Evolutionary conservation across 1,284 basidiomycete species (phyloP).

Genomic region (Rhizoctonia solani): DNA sequence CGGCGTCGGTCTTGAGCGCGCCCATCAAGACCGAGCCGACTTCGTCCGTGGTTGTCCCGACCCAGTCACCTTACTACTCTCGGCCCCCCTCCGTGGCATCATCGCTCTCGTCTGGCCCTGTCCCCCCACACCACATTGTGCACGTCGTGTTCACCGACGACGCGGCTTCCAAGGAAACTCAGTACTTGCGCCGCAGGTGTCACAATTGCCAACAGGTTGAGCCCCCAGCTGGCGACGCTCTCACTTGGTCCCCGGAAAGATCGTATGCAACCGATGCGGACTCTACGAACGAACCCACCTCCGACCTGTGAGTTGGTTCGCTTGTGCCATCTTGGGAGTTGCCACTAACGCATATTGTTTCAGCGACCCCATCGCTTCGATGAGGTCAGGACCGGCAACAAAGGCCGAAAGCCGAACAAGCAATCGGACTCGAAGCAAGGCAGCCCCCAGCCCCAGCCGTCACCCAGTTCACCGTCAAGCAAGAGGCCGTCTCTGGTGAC

Average conservation of each 20-base stretch:
- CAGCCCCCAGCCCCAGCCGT: constrained; percentile 12
- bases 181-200: constrained; percentile 79
- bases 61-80: constrained; percentile 32
- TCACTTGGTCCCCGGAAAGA: constrained; percentile 83
- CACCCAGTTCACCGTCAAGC: constrained; percentile 33
- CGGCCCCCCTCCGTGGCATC: constrained; percentile 30
- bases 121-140: constrained; percentile 53
- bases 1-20: too few relatives aligned
- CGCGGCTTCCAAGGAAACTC: constrained; percentile 82
- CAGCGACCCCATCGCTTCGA: constrained; percentile 76
- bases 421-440: constrained; percentile 17
- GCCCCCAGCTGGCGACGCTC: constrained; percentile 83
- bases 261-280: constrained; percentile 86
- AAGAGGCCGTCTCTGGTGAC: constrained; percentile 29
- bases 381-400: constrained; percentile 78
- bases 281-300: constrained; percentile 83
- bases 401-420: constrained; percentile 65
- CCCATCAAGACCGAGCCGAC: constrained; percentile 21
- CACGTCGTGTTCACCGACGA: constrained; percentile 84
- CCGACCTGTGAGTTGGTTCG: constrained; percentile 50
- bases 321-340: not conserved
- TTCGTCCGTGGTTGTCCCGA: constrained; percentile 18
- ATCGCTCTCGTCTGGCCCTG: constrained; percentile 1
- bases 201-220: constrained; percentile 88
- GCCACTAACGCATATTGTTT: too few relatives aligned